Evolutionary conservation across 1,139 yeast genomes (phyloP), one percentile per base, ranked within the genome.

Genomic region (Diutina rugosa): DNA sequence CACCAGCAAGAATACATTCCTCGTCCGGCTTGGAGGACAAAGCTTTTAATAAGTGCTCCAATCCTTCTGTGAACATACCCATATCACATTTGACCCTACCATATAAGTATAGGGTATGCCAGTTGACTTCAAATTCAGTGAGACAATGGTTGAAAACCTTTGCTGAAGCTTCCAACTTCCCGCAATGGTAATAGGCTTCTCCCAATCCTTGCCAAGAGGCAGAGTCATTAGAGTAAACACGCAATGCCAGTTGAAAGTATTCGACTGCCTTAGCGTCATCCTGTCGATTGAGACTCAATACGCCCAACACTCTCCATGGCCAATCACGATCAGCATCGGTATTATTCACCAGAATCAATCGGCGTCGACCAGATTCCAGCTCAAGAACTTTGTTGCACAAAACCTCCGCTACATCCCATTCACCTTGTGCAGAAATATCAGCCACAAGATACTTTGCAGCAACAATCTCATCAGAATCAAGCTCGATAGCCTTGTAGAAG

Each of bases 151-250:
- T 76, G 63, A 90, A 88, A 1, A 95, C 97, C 65, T 87, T 90
- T 8, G 80, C 77, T 0, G 97, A 90, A 2, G 98, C 96, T 58
- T 87, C 93, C 55, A 85, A 73, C 60, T 97, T 78, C 6, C 99
- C 99, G 68, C 95, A 82, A 53, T 84, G 81, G 58, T 79, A 76
- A 67, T 93, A 93, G 0, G 97, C 95, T 67, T 95, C 99, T 26
- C 99, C 99, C 46, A 93, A 73, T 0, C 97, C 97, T 30, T 87
- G 76, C 98, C 98, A 91, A 12, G 96, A 85, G 62, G 87, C 85
- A 8, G 79, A 68, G 69, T 93, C 97, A 58, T 67, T 64, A 0
- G 87, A 74, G 46, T 83, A 73, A 61, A 87, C 72, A 60, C 98
- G 77, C 57, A 95, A 73, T 0, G 97, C 91, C 35, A 84, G 80